A percentile compares a stretch with the other conserved stretches of the same genome.
These are phyloP conservation scores for Pseudogymnoascus sp. DNA, from an alignment of 2,329 filamentous ascomycete genomes.

Conservation along the genomic window DNA sequence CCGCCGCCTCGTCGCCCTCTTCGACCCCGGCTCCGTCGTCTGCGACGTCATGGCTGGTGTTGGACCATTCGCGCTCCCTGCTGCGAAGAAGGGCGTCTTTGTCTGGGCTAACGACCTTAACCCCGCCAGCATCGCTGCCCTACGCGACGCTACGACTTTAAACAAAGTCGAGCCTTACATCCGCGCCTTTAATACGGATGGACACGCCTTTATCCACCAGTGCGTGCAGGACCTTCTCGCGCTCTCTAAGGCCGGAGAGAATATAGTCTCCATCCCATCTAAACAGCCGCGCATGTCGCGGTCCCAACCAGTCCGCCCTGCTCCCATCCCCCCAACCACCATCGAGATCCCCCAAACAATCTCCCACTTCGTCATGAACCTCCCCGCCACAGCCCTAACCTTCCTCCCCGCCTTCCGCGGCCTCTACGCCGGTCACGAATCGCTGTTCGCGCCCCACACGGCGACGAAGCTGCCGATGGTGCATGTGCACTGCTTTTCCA, in stretches of 20 bases:
- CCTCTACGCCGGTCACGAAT: constrained; percentile 64
- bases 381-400: constrained; percentile 79
- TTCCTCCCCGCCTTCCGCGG: constrained; percentile 73
- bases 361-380: constrained; percentile 96
- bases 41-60: constrained; percentile 97
- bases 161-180: constrained; percentile 77
- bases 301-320: constrained; percentile 19
- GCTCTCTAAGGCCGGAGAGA: constrained; percentile 40
- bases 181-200: constrained; percentile 72
- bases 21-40: constrained; percentile 77
- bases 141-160: constrained; percentile 58
- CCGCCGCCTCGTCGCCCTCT: constrained; percentile 64
- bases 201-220: constrained; percentile 66
- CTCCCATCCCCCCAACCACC: constrained; percentile 29
- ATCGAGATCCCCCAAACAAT: constrained; percentile 63
- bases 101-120: constrained; percentile 98
- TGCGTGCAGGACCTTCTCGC: constrained; percentile 53
- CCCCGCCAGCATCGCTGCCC: constrained; percentile 70
- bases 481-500: constrained; percentile 91
- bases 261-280: constrained; percentile 42
- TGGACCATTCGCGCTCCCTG: constrained; percentile 87
- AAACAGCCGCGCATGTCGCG: constrained; percentile 27
- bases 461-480: constrained; percentile 62
- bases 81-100: constrained; percentile 81
- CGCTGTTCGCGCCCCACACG: constrained; percentile 54